Evolutionary conservation across 495 filamentous ascomycete species (phyloP), one percentile per base, ranked within the genome.

Genomic region (Aspergillus saccharolyticus): DNA sequence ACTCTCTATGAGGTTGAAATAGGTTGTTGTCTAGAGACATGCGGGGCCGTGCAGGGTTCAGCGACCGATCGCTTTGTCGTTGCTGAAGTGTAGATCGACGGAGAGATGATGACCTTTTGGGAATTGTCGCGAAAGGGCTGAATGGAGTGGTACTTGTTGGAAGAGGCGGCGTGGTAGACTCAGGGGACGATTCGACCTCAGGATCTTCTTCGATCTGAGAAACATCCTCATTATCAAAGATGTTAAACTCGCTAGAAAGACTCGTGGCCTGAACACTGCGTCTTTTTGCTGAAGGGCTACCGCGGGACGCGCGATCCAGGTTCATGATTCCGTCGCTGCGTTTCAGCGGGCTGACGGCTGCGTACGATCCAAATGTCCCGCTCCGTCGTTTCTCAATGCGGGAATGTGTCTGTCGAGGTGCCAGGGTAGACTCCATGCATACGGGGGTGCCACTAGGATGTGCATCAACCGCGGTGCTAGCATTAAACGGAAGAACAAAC

Each of bases 291-390:
- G 90, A 86, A 1, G 92, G 91, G 62, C 89, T 96, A 39, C 86
- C 89, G n/a, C 86, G 76, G 56, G 78, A 83, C 16, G 84, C 74
- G 50, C 87, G 85, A 60, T 95, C 93, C 15, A 95, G 70, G 64
- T 89, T 89, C 88, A 96, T 94, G 15, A 87, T 86, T 6, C 88
- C 87, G 70, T 98, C 94, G 63, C 85, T 95, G 49, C 95, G 84
- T 74, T 97, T 97, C 45, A 98, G 73, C 0, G 94, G 94, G 67
- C 93, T 97, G 25, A 87, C 85, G 47, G 87, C 84, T 16, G 85
- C 74, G 30, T 79, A 73, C 14, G 74, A 65, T 19, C 68, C 73
- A 52, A 78, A 76, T 10, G 72, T 76, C 4, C 74, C 76, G 61
- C 75, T 79, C 14, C 74, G 71, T 44, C 76, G 68, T 61, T 79